Evolutionary conservation across 1,284 basidiomycete genomes (phyloP).

Genomic region (Inonotus obliquus): DNA sequence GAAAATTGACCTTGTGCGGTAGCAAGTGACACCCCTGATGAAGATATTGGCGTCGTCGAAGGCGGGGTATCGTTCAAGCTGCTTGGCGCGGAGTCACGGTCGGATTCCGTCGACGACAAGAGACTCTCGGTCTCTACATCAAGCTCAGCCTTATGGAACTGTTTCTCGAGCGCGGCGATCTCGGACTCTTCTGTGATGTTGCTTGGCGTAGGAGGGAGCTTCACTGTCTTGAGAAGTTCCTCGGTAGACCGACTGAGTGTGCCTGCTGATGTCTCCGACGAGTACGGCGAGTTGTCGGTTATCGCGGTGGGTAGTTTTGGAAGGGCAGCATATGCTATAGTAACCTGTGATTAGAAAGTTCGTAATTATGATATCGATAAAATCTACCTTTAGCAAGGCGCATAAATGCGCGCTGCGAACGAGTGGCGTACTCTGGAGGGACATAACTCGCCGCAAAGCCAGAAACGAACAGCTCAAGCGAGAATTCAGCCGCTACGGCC

Average conservation of each 20-base stretch:
- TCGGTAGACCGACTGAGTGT: slow-evolving; percentile 42
- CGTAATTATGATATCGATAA: slow-evolving; percentile 1
- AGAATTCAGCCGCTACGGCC: slow-evolving; percentile 38
- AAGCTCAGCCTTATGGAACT: slow-evolving; percentile 31
- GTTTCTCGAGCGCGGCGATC: slow-evolving; percentile 43
- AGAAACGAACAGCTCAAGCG: slow-evolving; percentile 67
- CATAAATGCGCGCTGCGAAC: slow-evolving; percentile 73
- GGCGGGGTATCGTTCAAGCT: slow-evolving; percentile 16
- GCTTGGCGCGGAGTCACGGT: slow-evolving; percentile 6
- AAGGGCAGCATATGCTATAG: slow-evolving; percentile 57
- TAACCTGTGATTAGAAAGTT: slow-evolving; percentile 3
- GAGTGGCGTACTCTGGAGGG: slow-evolving; percentile 56
- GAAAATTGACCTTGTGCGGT: slow-evolving; percentile 11
- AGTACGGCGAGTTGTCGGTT: slow-evolving; percentile 15
- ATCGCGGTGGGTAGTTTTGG: slow-evolving; percentile 42
- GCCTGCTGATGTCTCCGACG: slow-evolving; percentile 19
- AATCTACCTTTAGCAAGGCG: slow-evolving; percentile 67
- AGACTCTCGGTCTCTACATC: slow-evolving; percentile 26
- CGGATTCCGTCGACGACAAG: slow-evolving; percentile 10
- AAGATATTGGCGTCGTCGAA: slow-evolving; percentile 21
- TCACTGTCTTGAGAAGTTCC: slow-evolving; percentile 36
- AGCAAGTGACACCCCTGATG: slow-evolving; percentile 2
- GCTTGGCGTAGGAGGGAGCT: slow-evolving; percentile 53
- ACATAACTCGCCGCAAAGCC: slow-evolving; percentile 68
- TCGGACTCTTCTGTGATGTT: slow-evolving; percentile 61